Evolutionary conservation across 495 filamentous ascomycete genomes (phyloP).

Genomic region (Trichoderma erinaceum): DNA sequence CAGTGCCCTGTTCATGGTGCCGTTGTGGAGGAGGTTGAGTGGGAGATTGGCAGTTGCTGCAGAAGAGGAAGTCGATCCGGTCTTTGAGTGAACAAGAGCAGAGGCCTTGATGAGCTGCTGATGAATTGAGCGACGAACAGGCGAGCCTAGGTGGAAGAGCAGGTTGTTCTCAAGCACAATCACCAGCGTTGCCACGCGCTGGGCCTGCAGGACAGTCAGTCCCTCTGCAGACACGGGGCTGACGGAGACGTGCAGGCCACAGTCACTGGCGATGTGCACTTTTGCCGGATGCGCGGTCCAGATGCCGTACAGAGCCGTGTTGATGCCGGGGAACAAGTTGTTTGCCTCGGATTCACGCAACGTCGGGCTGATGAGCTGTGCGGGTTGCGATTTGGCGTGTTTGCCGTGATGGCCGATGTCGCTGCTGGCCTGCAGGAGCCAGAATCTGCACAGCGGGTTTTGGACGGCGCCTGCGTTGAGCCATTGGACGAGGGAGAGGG

Average conservation of each 20-base stretch:
- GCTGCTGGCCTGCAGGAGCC: background rate
- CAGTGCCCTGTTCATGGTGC: background rate
- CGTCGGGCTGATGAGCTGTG: background rate
- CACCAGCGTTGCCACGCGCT: constrained; percentile 1
- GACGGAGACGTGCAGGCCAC: background rate
- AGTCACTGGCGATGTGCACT: background rate
- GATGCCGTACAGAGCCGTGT: background rate
- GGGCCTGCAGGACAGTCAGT: background rate
- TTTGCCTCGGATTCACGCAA: constrained; percentile 5
- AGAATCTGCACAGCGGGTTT: constrained; percentile 6
- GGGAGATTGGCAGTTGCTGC: constrained; percentile 2
- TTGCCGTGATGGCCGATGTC: background rate
- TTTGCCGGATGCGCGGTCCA: background rate
- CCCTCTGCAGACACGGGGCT: background rate
- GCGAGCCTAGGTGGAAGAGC: background rate
- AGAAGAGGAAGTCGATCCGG: background rate
- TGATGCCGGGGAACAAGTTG: constrained; percentile 5
- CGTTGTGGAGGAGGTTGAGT: constrained; percentile 2
- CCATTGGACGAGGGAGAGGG: background rate
- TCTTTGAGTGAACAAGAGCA: background rate
- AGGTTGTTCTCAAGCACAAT: background rate
- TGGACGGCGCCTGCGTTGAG: background rate
- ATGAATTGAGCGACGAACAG: background rate
- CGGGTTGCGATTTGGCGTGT: background rate
- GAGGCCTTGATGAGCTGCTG: background rate